Conservation (phyloP, 495 filamentous ascomycete genomes). For the Immersiella caudata region DNA sequence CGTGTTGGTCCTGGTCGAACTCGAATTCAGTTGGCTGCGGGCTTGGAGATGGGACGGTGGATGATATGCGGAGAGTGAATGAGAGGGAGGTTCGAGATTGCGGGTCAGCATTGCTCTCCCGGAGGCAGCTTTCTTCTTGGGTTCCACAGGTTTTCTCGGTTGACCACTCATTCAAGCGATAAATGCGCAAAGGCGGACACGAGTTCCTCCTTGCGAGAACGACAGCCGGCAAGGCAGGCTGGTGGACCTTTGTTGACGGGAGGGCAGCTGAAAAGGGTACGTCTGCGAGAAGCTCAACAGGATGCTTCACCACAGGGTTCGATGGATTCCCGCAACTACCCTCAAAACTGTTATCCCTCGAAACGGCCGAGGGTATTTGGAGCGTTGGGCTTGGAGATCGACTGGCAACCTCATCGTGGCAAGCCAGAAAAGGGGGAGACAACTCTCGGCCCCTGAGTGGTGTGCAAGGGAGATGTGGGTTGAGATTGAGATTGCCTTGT, state of each 20-base stretch:
- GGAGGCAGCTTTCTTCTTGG: not conserved
- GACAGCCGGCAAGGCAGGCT: not conserved
- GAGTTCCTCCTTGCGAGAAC: not conserved
- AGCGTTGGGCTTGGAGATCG: not conserved
- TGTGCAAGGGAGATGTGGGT: not conserved
- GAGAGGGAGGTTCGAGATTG: not conserved
- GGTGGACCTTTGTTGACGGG: not conserved
- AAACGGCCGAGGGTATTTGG: not conserved
- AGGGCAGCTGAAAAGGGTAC: not conserved
- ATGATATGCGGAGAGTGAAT: not conserved
- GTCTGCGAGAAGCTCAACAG: not conserved
- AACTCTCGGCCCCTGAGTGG: not conserved
- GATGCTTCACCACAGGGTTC: not conserved
- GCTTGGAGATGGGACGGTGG: not conserved
- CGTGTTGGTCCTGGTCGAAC: not conserved
- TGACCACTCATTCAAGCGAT: too few relatives aligned
- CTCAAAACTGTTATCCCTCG: not conserved
- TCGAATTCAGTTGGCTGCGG: not conserved
- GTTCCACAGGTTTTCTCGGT: too few relatives aligned
- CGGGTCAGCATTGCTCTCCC: not conserved
- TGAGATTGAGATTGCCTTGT: slow-evolving; percentile 11
- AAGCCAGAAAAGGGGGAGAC: not conserved
- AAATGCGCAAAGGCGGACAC: not conserved
- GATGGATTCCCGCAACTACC: not conserved
- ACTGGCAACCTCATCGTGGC: not conserved